Evolutionary conservation across 305 asterid genomes (phyloP).

Genomic region (Plantago lanceolata): DNA sequence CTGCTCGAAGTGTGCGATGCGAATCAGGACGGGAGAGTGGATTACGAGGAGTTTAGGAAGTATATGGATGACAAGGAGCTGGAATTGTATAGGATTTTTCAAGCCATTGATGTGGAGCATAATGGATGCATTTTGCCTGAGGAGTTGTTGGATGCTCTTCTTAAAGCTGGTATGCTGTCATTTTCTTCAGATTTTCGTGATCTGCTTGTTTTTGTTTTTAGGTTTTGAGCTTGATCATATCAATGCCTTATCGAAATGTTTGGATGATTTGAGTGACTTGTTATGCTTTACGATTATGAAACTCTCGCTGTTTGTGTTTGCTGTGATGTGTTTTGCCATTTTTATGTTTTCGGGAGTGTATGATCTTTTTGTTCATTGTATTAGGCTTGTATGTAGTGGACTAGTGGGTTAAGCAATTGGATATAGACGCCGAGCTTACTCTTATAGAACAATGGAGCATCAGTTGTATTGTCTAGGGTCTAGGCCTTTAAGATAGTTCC

Average conservation of each 20-base stretch:
- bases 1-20: constrained; percentile 77
- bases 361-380: not conserved
- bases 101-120: constrained; percentile 95
- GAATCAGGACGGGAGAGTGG: constrained; percentile 89
- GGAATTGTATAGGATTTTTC: constrained; percentile 85
- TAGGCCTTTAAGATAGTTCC: too few relatives aligned
- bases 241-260: not conserved
- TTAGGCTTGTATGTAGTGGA: not conserved
- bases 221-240: not conserved
- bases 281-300: not conserved
- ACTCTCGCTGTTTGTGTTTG: not conserved
- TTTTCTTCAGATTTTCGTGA: not conserved
- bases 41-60: constrained; percentile 84
- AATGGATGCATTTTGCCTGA: constrained; percentile 96
- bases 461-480: too few relatives aligned
- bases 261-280: not conserved
- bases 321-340: not conserved
- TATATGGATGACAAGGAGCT: constrained; percentile 99
- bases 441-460: too few relatives aligned
- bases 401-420: too few relatives aligned
- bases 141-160: constrained; percentile 96
- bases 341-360: not conserved
- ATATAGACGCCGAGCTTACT: too few relatives aligned
- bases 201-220: not conserved
- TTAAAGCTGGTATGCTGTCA: constrained; percentile 72